A percentile compares a stretch with the other conserved stretches of the same genome.
Evolutionary conservation across 2,329 filamentous ascomycete species (phyloP).

Genomic region (Aspergillus hiratsukae): DNA sequence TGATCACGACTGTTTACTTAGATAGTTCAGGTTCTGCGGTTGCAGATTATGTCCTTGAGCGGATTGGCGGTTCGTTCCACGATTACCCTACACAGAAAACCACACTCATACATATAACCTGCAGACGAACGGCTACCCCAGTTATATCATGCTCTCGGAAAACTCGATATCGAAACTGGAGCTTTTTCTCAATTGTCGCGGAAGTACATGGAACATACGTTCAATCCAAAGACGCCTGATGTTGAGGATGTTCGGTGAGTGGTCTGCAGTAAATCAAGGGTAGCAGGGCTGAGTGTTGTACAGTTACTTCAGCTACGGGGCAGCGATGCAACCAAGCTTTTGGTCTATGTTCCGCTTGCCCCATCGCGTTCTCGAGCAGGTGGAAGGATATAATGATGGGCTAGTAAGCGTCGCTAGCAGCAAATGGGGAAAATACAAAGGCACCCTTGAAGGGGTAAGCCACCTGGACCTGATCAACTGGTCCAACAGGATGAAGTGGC

Average conservation of each 20-base stretch:
- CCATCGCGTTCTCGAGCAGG: conserved; percentile 49
- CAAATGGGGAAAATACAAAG: conserved; percentile 60
- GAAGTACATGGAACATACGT: conserved; percentile 53
- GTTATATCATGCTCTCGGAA: conserved; percentile 53
- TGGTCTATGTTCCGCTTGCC: conserved; percentile 56
- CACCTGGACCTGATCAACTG: conserved; percentile 64
- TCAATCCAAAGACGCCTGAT: conserved; percentile 58
- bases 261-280: neutral
- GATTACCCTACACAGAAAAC: neutral
- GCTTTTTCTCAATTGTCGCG: conserved; percentile 60
- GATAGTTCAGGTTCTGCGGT: conserved; percentile 49
- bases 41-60: conserved; percentile 57
- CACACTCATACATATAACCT: conserved; percentile 26
- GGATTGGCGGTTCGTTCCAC: conserved; percentile 48
- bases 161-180: conserved; percentile 53
- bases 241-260: conserved; percentile 47
- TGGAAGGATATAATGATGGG: conserved; percentile 60
- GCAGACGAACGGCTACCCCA: conserved; percentile 47
- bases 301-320: conserved; percentile 61
- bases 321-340: conserved; percentile 50
- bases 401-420: conserved; percentile 58
- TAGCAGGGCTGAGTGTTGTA: conserved; percentile 7
- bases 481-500: conserved; percentile 59
- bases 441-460: conserved; percentile 59
- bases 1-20: neutral